These are phyloP conservation scores for Paecilomyces formosus DNA, from an alignment of 2,329 filamentous ascomycete species.

Conservation along the genomic window DNA sequence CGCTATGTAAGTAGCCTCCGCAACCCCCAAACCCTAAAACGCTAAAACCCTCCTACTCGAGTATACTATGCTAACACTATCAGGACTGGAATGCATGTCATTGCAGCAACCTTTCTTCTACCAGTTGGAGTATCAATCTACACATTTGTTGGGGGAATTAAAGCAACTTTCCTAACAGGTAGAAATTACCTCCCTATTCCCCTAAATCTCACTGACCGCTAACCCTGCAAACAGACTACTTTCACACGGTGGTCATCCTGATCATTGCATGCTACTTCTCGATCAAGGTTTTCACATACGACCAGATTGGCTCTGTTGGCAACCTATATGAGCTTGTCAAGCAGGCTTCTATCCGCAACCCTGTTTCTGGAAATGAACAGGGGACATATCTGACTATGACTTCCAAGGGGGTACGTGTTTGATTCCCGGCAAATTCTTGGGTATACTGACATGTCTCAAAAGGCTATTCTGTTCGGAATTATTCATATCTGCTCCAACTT, in stretches of 20 bases:
- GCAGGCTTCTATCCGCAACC: constrained; percentile 36
- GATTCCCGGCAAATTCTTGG: constrained; percentile 27
- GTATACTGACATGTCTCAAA: background rate
- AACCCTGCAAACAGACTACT: too few species aligned
- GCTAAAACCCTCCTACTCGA: too few species aligned
- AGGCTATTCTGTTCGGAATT: constrained; percentile 46
- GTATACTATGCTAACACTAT: constrained; percentile 4
- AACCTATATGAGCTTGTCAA: constrained; percentile 46
- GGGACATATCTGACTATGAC: constrained; percentile 52
- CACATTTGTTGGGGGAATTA: constrained; percentile 34
- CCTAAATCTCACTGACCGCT: too few species aligned
- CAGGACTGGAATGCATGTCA: constrained; percentile 44
- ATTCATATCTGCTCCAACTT: constrained; percentile 45
- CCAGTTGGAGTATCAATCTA: constrained; percentile 33
- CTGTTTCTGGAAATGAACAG: constrained; percentile 46
- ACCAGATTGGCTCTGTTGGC: constrained; percentile 42
- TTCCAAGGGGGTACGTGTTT: constrained; percentile 40
- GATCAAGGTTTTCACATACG: constrained; percentile 39
- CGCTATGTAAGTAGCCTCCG: constrained; percentile 27
- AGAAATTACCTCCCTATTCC: too few species aligned
- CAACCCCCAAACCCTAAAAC: too few species aligned
- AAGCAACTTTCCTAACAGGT: constrained; percentile 41
- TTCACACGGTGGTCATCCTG: constrained; percentile 49
- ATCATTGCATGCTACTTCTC: constrained; percentile 45
- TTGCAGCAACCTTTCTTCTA: constrained; percentile 43